Evolutionary conservation across 2,329 filamentous ascomycete species (phyloP).

Genomic region (Aspergillus uvarum): DNA sequence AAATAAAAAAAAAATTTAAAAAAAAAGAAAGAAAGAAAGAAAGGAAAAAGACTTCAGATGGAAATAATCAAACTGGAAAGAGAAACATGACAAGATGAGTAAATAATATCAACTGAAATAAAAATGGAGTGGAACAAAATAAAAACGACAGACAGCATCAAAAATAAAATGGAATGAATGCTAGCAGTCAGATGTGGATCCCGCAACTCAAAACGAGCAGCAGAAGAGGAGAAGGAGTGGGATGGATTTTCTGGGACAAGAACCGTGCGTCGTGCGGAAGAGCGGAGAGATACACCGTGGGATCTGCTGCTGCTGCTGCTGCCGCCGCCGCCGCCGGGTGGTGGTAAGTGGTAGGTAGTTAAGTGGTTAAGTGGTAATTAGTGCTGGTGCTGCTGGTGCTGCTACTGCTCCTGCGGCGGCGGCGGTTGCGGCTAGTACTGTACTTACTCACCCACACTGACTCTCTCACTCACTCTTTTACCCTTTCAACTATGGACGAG

Average conservation of each 20-base stretch:
- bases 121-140: background rate
- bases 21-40: background rate
- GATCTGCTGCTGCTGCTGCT: conserved; percentile 11
- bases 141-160: background rate
- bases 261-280: conserved; percentile 20
- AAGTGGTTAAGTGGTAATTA: too few species aligned
- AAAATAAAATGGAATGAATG: background rate
- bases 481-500: too few species aligned
- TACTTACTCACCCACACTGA: background rate
- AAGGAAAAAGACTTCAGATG: background rate
- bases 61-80: background rate
- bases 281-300: conserved; percentile 19
- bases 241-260: conserved; percentile 18
- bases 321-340: conserved; percentile 1
- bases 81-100: background rate
- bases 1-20: background rate
- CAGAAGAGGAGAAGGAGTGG: conserved; percentile 2
- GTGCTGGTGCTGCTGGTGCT: background rate
- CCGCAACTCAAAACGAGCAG: conserved; percentile 12
- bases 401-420: background rate
- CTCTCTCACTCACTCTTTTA: background rate
- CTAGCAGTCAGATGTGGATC: conserved; percentile 15
- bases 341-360: background rate
- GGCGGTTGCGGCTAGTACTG: background rate
- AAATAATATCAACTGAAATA: background rate